Percentiles rank a stretch among this genome's conserved stretches.
Evolutionary conservation across 129 eudicot species (phyloP).

Genomic region (Flaveria robusta): DNA sequence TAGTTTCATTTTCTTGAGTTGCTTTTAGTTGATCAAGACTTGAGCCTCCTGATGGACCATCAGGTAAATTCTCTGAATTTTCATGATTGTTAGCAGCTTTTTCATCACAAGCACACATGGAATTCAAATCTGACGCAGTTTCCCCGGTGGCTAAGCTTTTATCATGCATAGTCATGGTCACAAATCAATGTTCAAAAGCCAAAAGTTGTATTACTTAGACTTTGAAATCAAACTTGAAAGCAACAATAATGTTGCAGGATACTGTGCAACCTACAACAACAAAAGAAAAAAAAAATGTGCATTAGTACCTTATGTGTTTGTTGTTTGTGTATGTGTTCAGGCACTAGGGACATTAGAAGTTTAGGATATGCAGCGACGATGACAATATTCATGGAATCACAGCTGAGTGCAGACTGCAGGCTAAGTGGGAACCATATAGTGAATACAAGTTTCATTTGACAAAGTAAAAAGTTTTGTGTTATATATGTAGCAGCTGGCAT

Average conservation of each 20-base stretch:
- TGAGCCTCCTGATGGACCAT: neutral
- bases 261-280: conserved; percentile 25
- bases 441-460: neutral
- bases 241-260: neutral
- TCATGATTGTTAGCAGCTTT: conserved; percentile 27
- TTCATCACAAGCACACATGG: conserved; percentile 25
- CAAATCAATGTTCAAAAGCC: conserved; percentile 9
- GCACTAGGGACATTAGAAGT: neutral
- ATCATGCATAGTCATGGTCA: conserved; percentile 16
- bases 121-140: conserved; percentile 22
- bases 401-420: neutral
- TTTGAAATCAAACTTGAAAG: neutral
- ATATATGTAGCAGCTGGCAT: neutral
- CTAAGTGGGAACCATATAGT: neutral
- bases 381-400: neutral
- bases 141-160: conserved; percentile 26
- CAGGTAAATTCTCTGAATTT: conserved; percentile 19
- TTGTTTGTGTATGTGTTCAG: neutral
- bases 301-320: conserved; percentile 7
- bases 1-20: conserved; percentile 21
- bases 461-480: neutral
- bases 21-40: neutral
- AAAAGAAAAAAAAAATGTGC: neutral
- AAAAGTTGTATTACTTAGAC: conserved; percentile 6
- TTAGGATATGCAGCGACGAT: neutral